A percentile compares a stretch with the other conserved stretches of the same genome.
Evolutionary conservation across 1,284 basidiomycete species (phyloP).

Genomic region (Meira miltonrushii): DNA sequence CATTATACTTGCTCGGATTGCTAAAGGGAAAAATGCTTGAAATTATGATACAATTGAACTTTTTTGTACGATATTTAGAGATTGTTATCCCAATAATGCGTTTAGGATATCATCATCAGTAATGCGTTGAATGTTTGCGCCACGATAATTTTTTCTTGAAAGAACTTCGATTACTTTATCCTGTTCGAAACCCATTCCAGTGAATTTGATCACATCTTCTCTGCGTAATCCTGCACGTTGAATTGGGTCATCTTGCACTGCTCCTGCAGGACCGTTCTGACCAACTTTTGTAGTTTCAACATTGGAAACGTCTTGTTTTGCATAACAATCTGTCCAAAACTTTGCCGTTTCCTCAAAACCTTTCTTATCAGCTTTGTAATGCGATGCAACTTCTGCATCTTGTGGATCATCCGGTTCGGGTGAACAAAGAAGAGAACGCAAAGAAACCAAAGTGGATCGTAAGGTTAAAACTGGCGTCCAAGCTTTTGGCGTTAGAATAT

Average conservation of each 20-base stretch:
- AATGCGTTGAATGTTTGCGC: slow-evolving; percentile 57
- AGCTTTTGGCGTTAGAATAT: slow-evolving; percentile 72
- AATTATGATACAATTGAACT: too few relatives aligned
- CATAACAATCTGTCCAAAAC: slow-evolving; percentile 65
- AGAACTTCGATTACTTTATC: slow-evolving; percentile 81
- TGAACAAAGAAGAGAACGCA: slow-evolving; percentile 89
- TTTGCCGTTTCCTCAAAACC: slow-evolving; percentile 87
- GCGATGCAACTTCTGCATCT: slow-evolving; percentile 88
- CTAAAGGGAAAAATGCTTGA: too few relatives aligned
- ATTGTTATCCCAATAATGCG: slow-evolving; percentile 22
- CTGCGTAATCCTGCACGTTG: slow-evolving; percentile 56
- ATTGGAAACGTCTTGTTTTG: slow-evolving; percentile 25
- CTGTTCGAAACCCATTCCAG: slow-evolving; percentile 62
- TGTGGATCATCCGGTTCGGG: slow-evolving; percentile 96
- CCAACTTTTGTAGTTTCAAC: slow-evolving; percentile 11
- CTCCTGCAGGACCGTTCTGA: slow-evolving; percentile 46
- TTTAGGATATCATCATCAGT: slow-evolving; percentile 41
- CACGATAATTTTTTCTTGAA: slow-evolving; percentile 84
- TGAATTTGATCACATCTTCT: slow-evolving; percentile 56
- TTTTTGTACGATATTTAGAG: too few relatives aligned
- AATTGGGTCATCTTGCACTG: slow-evolving; percentile 40
- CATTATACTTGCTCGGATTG: too few relatives aligned
- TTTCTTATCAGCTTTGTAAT: slow-evolving; percentile 78
- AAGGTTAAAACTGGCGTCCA: slow-evolving; percentile 69
- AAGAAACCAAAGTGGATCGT: slow-evolving; percentile 90